Evolutionary conservation across 2,329 filamentous ascomycete genomes (phyloP), one percentile per base, ranked within the genome.

Genomic region (Xylariaceae sp.): DNA sequence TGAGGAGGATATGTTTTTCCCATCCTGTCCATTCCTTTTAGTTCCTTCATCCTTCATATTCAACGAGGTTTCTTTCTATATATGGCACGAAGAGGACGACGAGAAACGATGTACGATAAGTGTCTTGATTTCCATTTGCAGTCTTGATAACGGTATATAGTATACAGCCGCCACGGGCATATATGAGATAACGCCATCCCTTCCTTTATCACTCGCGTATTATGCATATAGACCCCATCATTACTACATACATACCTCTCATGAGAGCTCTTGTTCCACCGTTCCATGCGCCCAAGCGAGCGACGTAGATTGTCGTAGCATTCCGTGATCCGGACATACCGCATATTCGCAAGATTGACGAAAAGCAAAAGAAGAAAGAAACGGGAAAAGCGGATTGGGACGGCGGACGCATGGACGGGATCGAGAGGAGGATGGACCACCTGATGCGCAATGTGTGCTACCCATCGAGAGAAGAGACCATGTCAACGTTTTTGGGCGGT

Each of bases 51-150:
- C 35, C 51, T 56, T 62, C 58, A 30, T 30, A 30, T 30, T 30
- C 23, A 30, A 30, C 23, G 23, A 30, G 23, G n/a, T 54, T 56
- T 57, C 44, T 55, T 53, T 51, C 11, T 52, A 37, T 50, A 52
- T 49, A 48, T 45, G 49, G 39, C 9, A 61, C 35, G 59, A 58
- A 30, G 57, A 62, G 8, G 47, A 63, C 48, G 58, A 65, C 18
- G 53, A 35, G 44, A 57, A 57, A 64, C 49, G 59, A 65, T 65
- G 63, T 65, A 63, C 63, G 61, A 64, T 53, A 60, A 63, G 56
- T 59, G 49, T 58, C 53, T 42, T 39, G 53, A 9, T 44, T 50
- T 42, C 37, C 37, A 42, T 42, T 13, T 10, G 48, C 23, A 13
- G 42, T 51, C 55, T 30, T 48, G 58, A 55, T 47, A 55, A 39